Evolutionary conservation across 164 flowering plant genomes (phyloP), one percentile per base, ranked within the genome.

Genomic region (Piper betle): DNA sequence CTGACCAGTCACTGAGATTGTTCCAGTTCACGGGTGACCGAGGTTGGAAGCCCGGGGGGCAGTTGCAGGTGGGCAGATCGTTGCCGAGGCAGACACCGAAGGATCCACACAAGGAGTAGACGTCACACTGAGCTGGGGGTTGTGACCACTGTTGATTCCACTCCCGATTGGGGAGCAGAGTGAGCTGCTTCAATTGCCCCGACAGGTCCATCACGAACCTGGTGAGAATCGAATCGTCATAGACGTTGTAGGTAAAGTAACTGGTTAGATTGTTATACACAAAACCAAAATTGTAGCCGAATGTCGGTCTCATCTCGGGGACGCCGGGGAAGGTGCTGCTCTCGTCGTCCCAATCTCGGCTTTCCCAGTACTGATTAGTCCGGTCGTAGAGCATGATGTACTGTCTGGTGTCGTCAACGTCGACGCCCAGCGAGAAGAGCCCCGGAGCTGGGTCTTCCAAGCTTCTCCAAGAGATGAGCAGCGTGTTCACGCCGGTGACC

Each of bases 141-240:
- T 43, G 62, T 37, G 69, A 18, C 75, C 72, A 68, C 40, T 65
- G 37, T 61, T 61, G n/a, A 38, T 15, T 39, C 72, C 72, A 72
- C 2, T 37, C 0, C n/a, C 60, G 3, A 17, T 41, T 10, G 6
- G 8, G 10, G 17, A 62, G 3, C 75, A 69, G 68, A 16, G 46
- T 53, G 15, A 17, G 1, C 41, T 62, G 67, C 55, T 54, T 59
- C 37, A 62, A n/a, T 37, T 68, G 72, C 37, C 75, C 75, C 1
- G 72, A 58, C 33, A 25, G 33, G 33, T 25, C 33, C 33, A 25
- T 25, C 33, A 25, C 33, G 33, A 25, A 25, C 33, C 72, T 68
- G 6, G 67, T 18, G 40, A 68, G 0, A 39, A 59, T 0, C 39
- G 52, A 42, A 13, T 6, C 10, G 18, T 48, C 13, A 2, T 53